Evolutionary conservation across 1,284 basidiomycete genomes (phyloP).

Genomic region (Ceratobasidium sp.): DNA sequence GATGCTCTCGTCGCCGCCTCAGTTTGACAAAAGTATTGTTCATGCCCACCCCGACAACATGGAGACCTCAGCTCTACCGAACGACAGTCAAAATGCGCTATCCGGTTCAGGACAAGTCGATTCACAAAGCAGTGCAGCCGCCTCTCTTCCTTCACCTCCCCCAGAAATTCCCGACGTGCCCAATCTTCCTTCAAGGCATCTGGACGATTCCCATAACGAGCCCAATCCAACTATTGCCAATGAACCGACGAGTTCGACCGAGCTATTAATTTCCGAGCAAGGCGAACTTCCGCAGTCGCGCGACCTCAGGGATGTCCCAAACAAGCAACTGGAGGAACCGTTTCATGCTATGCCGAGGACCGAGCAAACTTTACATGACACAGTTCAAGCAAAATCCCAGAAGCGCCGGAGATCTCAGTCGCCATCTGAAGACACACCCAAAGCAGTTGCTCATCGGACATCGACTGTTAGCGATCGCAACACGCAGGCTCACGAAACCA

Average conservation of each 20-base stretch:
- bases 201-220: background rate
- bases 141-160: conserved; percentile 41
- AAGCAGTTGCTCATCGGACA: background rate
- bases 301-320: background rate
- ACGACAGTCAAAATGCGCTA: background rate
- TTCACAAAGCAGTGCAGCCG: conserved; percentile 33
- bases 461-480: background rate
- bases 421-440: background rate
- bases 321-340: conserved; percentile 9
- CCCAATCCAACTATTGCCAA: conserved; percentile 3
- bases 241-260: background rate
- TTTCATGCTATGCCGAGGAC: conserved; percentile 18
- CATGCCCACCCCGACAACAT: background rate
- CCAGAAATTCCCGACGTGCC: conserved; percentile 23
- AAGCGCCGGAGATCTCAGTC: conserved; percentile 39
- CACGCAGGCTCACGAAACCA: background rate
- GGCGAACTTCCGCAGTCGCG: background rate
- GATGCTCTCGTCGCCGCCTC: conserved; percentile 13
- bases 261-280: background rate
- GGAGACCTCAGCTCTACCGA: background rate
- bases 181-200: background rate
- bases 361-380: background rate
- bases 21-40: background rate
- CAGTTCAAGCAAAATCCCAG: conserved; percentile 9
- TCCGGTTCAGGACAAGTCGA: conserved; percentile 10